Evolutionary conservation across 2,329 filamentous ascomycete species (phyloP), one percentile per base, ranked within the genome.

Genomic region (Stachybotrys elegans): DNA sequence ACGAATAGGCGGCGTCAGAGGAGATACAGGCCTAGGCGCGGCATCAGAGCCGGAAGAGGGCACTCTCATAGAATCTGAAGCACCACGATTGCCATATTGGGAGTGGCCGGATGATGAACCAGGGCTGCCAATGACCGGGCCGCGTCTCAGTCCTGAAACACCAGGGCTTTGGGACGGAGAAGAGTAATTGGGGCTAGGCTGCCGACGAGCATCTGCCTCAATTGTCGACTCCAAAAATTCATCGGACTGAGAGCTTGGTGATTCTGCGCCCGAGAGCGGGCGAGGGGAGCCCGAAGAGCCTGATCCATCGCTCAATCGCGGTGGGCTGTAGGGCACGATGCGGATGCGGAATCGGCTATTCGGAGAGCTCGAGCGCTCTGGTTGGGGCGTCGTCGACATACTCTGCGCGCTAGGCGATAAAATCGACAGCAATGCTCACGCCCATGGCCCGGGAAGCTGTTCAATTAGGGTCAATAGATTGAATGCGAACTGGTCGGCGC

Each of bases 291-390:
- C 53, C 51, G 17, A 14, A 14, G 25, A 8, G n/a, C 14, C 31
- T 8, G 61, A 58, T 19, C 48, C 58, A 46, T 61, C 63, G 43
- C 56, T 60, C 40, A 67, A 49, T 31, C 62, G 59, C 39, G 64
- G 62, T 22, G 65, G 65, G 42, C 57, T 66, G 45, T 68, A 68
- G 12, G 65, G 63, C 23, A 68, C 65, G 14, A 67, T 44, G n/a
- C 65, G 61, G 35, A 68, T 66, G 45, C 61, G 57, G 5, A 61
- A 55, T 43, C 55, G 56, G 42, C 58, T 58, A 43, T 52, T 57
- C 36, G 61, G 52, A 20, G 57, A 57, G 42, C 42, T 51, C 46
- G 52, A 56, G 40, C 54, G 58, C 48, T 61, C 53, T 27, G 56
- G 53, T 43, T 56, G 46, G 52, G 57, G 60, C 51, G 58, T 56